Conservation (phyloP, 345 rosid genomes). For the Rubroshorea leprosula region DNA sequence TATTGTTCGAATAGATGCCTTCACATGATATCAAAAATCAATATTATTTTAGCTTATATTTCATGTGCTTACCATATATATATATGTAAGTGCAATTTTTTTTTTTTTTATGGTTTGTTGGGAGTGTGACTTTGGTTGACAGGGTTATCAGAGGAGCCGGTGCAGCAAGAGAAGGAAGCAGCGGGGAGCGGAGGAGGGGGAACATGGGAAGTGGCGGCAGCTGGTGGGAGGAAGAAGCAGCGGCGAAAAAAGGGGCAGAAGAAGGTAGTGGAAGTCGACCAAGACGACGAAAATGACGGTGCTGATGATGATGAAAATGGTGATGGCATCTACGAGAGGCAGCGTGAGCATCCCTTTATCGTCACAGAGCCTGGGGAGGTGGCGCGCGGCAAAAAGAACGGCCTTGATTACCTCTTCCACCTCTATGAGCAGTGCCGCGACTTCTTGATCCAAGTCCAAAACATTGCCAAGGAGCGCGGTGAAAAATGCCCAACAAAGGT, state of each 20-base stretch:
- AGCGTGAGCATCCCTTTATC: conserved; percentile 97
- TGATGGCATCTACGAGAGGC: conserved; percentile 50
- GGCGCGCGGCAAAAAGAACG: conserved; percentile 99
- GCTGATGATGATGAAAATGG: conserved; percentile 41
- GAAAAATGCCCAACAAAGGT: conserved; percentile 99
- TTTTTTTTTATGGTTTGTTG: no score
- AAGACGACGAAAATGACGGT: conserved; percentile 25
- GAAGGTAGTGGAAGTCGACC: conserved; percentile 35
- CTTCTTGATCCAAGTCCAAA: conserved; percentile 86
- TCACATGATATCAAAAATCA: no score
- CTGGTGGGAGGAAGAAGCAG: conserved; percentile 28
- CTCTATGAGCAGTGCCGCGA: conserved; percentile 98
- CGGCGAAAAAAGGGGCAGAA: conserved; percentile 40
- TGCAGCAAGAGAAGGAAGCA: conserved; percentile 61
- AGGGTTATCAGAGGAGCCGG: conserved; percentile 89
- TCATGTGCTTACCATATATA: no score
- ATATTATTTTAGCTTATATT: no score
- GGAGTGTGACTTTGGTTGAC: no score
- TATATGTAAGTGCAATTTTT: no score
- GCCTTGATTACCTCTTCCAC: conserved; percentile 96
- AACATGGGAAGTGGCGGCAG: conserved; percentile 39
- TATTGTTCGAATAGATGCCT: neutral
- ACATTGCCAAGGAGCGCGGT: conserved; percentile 86
- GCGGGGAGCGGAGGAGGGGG: conserved; percentile 57
- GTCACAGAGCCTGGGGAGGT: conserved; percentile 99